Evolutionary conservation across 2,329 filamentous ascomycete species (phyloP).

Genomic region (Ascochyta koolunga): DNA sequence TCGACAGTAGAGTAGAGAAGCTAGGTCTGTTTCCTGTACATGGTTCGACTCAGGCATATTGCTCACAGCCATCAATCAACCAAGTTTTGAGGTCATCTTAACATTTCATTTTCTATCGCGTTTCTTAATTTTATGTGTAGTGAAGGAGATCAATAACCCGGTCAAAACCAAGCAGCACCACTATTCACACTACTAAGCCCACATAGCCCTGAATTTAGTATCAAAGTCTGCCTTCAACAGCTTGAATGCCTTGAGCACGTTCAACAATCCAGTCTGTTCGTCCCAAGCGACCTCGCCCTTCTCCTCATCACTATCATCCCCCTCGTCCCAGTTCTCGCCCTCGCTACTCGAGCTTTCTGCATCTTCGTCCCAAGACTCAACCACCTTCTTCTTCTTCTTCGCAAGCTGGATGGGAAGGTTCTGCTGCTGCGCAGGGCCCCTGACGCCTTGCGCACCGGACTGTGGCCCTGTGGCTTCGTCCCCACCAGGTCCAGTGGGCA

Average conservation of each 20-base stretch:
- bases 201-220: conserved; percentile 66
- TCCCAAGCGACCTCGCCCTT: conserved; percentile 48
- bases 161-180: not conserved
- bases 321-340: conserved; percentile 40
- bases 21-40: not conserved
- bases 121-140: not conserved
- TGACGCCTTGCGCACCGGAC: conserved; percentile 33
- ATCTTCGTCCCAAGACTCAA: conserved; percentile 50
- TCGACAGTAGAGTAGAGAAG: not conserved
- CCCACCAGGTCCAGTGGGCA: conserved; percentile 32
- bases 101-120: not conserved
- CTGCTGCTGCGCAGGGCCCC: conserved; percentile 32
- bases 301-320: conserved; percentile 29
- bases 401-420: conserved; percentile 35
- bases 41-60: not conserved
- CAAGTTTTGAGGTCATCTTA: not conserved
- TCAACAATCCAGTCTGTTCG: conserved; percentile 57
- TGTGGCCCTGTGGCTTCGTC: conserved; percentile 22
- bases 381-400: conserved; percentile 50
- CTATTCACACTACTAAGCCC: conserved; percentile 53
- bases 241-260: conserved; percentile 65
- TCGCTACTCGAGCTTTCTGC: conserved; percentile 48
- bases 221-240: conserved; percentile 66
- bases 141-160: not conserved
- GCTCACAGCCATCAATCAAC: not conserved